Evolutionary conservation across 2,329 filamentous ascomycete species (phyloP), one percentile per base, ranked within the genome.

Genomic region (Cladosporium oxysporum): DNA sequence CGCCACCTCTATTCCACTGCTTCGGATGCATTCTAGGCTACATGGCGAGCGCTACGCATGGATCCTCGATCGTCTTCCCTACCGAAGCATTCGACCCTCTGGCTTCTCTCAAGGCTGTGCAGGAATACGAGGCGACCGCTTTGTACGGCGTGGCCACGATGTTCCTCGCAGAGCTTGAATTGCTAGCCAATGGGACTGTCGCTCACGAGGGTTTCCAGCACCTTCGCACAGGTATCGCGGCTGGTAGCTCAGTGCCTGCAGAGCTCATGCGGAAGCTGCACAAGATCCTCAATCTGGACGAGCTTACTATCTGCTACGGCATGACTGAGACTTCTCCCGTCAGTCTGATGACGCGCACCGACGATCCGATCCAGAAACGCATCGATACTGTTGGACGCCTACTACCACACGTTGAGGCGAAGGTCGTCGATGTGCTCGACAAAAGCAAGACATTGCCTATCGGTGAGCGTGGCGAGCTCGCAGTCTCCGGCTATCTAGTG

Each of bases 61-160:
- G 93, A 65, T 88, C 91, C 0, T 83, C 89, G 18, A 92, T 98
- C 68, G 86, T 97, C 4, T 93, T 97, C 73, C 92, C 94, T 0
- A 87, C 88, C 10, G 93, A 96, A 72, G 91, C 92, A 0, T 98
- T 98, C 79, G 89, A 97, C 74, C 91, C 94, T 0, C 78, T 82
- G 2, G 91, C 91, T 0, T 85, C 90, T 0, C 83, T 97, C 0
- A 80, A 82, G 66, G 82, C 87, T 1, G 85, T 91, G 0, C 86
- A 87, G 71, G 85, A 88, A 69, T 85, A 90, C 74, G 81, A 81
- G 65, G 87, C 83, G 55, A 91, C 88, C 0, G 89, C 86, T 0
- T 85, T 97, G 0, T 95, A 97, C 77, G 93, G 94, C 65, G 94
- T 98, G 0, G 88, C 92, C 4, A 98, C 94, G 62, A 99, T 98